phyloP scores from a whole-genome alignment of 2,329 filamentous ascomycete genomes.

The Plectosphaerella plurivora region DNA sequence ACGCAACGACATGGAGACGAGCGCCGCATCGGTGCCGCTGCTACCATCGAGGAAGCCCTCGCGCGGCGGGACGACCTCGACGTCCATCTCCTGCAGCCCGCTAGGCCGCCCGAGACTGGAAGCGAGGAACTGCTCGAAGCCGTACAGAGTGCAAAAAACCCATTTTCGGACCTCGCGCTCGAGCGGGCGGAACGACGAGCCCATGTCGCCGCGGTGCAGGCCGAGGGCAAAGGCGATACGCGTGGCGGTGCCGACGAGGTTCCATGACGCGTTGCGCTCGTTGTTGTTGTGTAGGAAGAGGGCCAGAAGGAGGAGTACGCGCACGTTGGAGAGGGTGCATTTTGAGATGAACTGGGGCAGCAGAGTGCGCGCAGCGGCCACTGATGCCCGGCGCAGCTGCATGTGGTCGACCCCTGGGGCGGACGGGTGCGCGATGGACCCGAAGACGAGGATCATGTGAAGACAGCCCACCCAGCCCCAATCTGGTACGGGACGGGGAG shows the following conservation, averaged over 20 bases:
- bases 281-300: slow-evolving; percentile 32
- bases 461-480: slow-evolving; percentile 29
- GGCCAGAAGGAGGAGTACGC: slow-evolving; percentile 23
- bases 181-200: slow-evolving; percentile 22
- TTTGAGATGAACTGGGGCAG: slow-evolving; percentile 24
- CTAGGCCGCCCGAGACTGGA: slow-evolving; percentile 29
- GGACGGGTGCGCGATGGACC: slow-evolving; percentile 21
- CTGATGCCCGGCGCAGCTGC: slow-evolving; percentile 16
- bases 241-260: slow-evolving; percentile 25
- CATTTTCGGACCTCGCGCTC: slow-evolving; percentile 28
- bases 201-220: slow-evolving; percentile 23
- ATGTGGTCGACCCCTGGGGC: slow-evolving; percentile 20
- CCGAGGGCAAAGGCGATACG: slow-evolving; percentile 25
- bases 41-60: slow-evolving; percentile 21
- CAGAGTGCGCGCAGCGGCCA: slow-evolving; percentile 17
- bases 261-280: slow-evolving; percentile 32
- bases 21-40: slow-evolving; percentile 20
- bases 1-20: slow-evolving; percentile 23
- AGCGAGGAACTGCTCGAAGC: slow-evolving; percentile 30
- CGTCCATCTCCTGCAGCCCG: slow-evolving; percentile 27
- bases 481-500: slow-evolving; percentile 14
- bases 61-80: slow-evolving; percentile 24
- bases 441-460: slow-evolving; percentile 31
- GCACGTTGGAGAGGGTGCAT: slow-evolving; percentile 24
- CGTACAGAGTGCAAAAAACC: slow-evolving; percentile 30